Percentiles rank a stretch among this genome's conserved stretches.
Conservation (phyloP, 83 land plant species). For the Picea mariana region DNA sequence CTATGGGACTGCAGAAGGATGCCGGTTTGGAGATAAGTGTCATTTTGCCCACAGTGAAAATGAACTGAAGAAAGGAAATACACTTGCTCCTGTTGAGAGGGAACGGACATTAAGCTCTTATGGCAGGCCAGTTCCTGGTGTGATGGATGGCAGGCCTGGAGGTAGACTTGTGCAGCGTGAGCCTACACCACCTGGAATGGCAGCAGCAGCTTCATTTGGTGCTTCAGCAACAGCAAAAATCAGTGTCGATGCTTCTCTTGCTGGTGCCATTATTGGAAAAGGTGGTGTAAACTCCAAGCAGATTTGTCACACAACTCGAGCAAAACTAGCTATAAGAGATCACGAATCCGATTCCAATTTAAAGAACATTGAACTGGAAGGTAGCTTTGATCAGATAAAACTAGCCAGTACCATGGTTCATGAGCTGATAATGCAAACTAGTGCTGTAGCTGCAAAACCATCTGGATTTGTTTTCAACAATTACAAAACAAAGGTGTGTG, state of each 20-base stretch:
- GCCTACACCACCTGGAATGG: conserved; percentile 51
- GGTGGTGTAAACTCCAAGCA: conserved; percentile 90
- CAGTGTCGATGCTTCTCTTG: conserved; percentile 85
- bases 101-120: conserved; percentile 21
- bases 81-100: conserved; percentile 17
- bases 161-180: conserved; percentile 34
- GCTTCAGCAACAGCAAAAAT: conserved; percentile 78
- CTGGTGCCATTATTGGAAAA: conserved; percentile 94
- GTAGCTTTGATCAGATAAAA: conserved; percentile 85
- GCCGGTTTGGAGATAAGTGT: conserved; percentile 80
- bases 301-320: conserved; percentile 75
- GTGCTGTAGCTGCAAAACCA: conserved; percentile 21
- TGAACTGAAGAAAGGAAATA: conserved; percentile 54
- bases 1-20: conserved; percentile 61
- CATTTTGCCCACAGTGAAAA: conserved; percentile 81
- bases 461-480: conserved; percentile 23
- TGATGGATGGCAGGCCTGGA: conserved; percentile 28
- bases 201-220: conserved; percentile 67
- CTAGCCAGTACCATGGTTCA: conserved; percentile 85
- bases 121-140: conserved; percentile 19
- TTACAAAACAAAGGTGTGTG: conserved; percentile 88
- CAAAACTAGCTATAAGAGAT: conserved; percentile 74
- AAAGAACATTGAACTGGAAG: conserved; percentile 91
- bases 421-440: conserved; percentile 56
- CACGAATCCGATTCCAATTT: conserved; percentile 82